Base-by-base conservation (phyloP, 371 early-diverging fungal species). In the Mucor sp. region DNA sequence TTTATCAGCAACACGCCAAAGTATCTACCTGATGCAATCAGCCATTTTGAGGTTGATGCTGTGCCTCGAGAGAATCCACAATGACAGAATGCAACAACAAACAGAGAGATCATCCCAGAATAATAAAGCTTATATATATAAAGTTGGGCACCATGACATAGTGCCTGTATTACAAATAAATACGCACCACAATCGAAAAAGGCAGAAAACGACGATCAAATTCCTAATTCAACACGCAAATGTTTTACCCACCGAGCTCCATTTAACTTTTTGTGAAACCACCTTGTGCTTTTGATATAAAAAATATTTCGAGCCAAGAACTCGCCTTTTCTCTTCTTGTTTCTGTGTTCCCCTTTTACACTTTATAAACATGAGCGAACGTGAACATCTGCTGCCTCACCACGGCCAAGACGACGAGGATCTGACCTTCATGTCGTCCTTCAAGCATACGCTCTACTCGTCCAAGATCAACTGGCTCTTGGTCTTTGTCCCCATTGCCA, bases 401-500 rank as follows among this genome's bases (percentile, higher is more conserved):
- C 64, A 65, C 23, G 33, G 64, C 17, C 60, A 63, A 37, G 39
- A 53, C 7, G 43, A 63, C n/a, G 41, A 66, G n/a, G 30, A 57
- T 17, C 65, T 75, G 11, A 80, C 83, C 12, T 78, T 80, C 43
- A 63, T 37, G 61, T 75, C 83, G 0, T 82, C 83, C 6, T 66
- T 73, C 43, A 80, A 80, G 50, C 63, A 61, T 17, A 65, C 78
- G 11, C 23, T 73, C 3, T 66, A 35, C 3, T 80, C 77, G 15
- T 87, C 89, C 21, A 81, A 78, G 67, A 68, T 93, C 58, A 94
- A 94, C 69, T 56, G 89, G 41, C 74, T 94, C 4, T 71, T 92
- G 8, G 41, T 93, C 19, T 91, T 95, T 58, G 82, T 93, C 0
- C 96, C 96, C 5, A 75, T 95, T 5, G 97, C 94, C n/a, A 78